A percentile compares a stretch with the other conserved stretches of the same genome.
phyloP scores from a whole-genome alignment of 2,329 filamentous ascomycete genomes.

The Neoscytalidium dimidiatum region DNA sequence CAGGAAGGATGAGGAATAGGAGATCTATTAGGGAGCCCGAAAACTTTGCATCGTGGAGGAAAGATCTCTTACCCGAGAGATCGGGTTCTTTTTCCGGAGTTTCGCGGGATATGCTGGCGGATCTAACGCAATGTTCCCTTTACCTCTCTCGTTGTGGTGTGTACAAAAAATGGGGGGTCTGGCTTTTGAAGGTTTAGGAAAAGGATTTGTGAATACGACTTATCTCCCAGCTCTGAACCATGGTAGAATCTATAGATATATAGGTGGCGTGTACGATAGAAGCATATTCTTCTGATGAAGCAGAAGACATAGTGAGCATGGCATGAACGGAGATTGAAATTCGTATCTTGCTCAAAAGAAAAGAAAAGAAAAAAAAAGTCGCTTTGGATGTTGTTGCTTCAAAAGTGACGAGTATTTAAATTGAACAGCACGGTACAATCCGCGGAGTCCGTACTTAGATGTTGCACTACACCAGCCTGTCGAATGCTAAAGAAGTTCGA shows the following conservation, averaged over 20 bases:
- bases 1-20: not conserved
- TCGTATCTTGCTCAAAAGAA: no score
- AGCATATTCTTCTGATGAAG: no score
- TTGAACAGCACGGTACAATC: no score
- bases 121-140: not conserved
- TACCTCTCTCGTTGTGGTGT: not conserved
- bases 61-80: not conserved
- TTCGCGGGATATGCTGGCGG: not conserved
- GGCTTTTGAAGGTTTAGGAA: not conserved
- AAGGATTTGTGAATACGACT: not conserved
- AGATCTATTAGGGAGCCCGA: not conserved
- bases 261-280: not conserved
- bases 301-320: no score
- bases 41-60: not conserved
- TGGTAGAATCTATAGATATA: constrained; percentile 6
- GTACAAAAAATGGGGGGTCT: not conserved
- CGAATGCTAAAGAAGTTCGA: no score
- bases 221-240: not conserved
- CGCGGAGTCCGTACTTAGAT: no score
- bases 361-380: no score
- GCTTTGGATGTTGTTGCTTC: no score
- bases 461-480: no score
- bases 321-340: no score
- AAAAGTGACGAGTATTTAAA: no score
- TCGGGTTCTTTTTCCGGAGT: not conserved